phyloP scores from a whole-genome alignment of 2,329 filamentous ascomycete species.

The Trichothecium sympodiale region DNA sequence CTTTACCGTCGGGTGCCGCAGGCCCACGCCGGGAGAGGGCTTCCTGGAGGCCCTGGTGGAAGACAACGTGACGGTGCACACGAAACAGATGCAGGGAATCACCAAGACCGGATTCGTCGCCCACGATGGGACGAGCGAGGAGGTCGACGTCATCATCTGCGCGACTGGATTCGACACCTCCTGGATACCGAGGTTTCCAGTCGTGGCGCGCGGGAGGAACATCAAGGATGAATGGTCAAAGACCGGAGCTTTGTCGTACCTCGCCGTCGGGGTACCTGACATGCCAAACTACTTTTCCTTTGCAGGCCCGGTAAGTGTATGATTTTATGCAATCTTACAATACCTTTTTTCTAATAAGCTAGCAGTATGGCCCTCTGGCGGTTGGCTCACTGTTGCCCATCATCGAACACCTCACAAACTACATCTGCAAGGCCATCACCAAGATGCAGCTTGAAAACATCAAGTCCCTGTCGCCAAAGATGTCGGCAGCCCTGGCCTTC shows the following conservation, averaged over 20 bases:
- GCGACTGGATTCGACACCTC: slow-evolving; percentile 43
- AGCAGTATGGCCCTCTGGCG: slow-evolving; percentile 30
- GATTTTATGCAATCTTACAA: not conserved
- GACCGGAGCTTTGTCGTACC: slow-evolving; percentile 34
- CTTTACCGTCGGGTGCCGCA: slow-evolving; percentile 32
- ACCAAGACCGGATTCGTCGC: slow-evolving; percentile 37
- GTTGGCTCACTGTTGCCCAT: slow-evolving; percentile 40
- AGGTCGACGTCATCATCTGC: slow-evolving; percentile 43
- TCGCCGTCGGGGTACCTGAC: slow-evolving; percentile 36
- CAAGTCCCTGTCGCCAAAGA: slow-evolving; percentile 32
- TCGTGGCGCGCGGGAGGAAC: slow-evolving; percentile 33
- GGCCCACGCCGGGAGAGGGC: slow-evolving; percentile 35
- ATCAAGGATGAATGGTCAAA: slow-evolving; percentile 32
- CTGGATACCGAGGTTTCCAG: slow-evolving; percentile 36
- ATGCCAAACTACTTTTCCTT: slow-evolving; percentile 32
- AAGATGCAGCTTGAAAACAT: slow-evolving; percentile 30
- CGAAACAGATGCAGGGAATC: slow-evolving; percentile 30
- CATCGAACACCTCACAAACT: slow-evolving; percentile 39
- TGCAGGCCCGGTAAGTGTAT: slow-evolving; percentile 1
- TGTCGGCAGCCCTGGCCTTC: slow-evolving; percentile 24
- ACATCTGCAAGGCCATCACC: slow-evolving; percentile 34
- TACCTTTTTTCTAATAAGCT: not conserved
- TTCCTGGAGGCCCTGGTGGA: slow-evolving; percentile 33
- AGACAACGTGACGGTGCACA: slow-evolving; percentile 35
- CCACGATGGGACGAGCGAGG: slow-evolving; percentile 29